Evolutionary conservation across 2,329 filamentous ascomycete genomes (phyloP).

Genomic region (Ophiostoma himal-ulmi): DNA sequence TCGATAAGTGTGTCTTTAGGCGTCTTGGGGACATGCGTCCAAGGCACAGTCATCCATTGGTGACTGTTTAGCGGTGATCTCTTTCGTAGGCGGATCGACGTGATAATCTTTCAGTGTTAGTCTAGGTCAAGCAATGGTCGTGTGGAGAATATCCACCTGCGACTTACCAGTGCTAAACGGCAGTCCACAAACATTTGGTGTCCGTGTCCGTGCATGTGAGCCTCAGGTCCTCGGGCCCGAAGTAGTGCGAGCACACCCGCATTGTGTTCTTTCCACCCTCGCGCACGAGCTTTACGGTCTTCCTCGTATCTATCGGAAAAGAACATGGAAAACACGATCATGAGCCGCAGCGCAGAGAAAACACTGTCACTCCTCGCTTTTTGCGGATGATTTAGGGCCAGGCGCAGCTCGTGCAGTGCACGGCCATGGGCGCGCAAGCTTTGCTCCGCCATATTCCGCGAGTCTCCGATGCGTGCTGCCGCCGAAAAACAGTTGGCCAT

Average conservation of each 20-base stretch:
- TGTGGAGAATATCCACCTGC: neutral
- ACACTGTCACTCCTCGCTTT: constrained; percentile 26
- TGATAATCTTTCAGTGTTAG: constrained; percentile 24
- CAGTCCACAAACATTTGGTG: constrained; percentile 28
- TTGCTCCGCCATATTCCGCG: constrained; percentile 23
- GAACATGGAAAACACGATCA: constrained; percentile 29
- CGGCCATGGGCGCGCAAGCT: constrained; percentile 26
- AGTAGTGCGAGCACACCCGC: constrained; percentile 25
- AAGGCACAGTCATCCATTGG: constrained; percentile 28
- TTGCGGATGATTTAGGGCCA: constrained; percentile 22
- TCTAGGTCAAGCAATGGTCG: neutral
- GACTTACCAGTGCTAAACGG: constrained; percentile 24
- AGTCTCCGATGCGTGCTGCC: constrained; percentile 19
- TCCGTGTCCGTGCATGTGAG: constrained; percentile 24
- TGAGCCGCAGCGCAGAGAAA: constrained; percentile 26
- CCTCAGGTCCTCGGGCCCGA: constrained; percentile 23
- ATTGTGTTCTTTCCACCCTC: constrained; percentile 27
- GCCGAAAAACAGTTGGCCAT: constrained; percentile 26
- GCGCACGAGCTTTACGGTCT: constrained; percentile 24
- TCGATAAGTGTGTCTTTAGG: constrained; percentile 27
- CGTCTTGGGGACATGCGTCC: constrained; percentile 24
- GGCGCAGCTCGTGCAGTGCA: constrained; percentile 25
- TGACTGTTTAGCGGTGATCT: constrained; percentile 22
- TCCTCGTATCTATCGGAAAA: constrained; percentile 25
- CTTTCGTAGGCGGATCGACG: constrained; percentile 22